phyloP scores from a whole-genome alignment of 2,329 filamentous ascomycete genomes.

The Zymoseptoria passerinii region DNA sequence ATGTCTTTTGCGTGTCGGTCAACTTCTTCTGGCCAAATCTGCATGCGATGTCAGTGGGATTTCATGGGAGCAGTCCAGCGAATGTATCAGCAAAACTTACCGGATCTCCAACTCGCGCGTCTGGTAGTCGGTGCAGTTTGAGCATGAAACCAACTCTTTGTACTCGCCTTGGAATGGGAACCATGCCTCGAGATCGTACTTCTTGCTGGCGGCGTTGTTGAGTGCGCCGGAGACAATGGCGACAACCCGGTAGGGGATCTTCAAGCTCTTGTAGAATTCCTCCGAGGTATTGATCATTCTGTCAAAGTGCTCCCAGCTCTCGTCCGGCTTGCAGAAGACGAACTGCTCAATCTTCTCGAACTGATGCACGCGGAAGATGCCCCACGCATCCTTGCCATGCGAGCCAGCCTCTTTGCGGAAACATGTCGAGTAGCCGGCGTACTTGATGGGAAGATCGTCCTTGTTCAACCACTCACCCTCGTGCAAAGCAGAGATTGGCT shows the following conservation, averaged over 20 bases:
- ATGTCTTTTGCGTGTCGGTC: constrained; percentile 79
- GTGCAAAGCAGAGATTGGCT: constrained; percentile 81
- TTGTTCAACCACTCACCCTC: constrained; percentile 86
- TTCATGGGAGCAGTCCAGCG: neutral
- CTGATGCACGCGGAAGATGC: constrained; percentile 95
- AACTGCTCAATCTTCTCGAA: constrained; percentile 93
- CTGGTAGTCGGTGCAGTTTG: constrained; percentile 98
- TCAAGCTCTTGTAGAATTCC: constrained; percentile 87
- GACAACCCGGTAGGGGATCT: constrained; percentile 83
- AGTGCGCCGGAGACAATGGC: constrained; percentile 93
- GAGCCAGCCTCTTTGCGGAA: constrained; percentile 93
- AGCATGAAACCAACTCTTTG: constrained; percentile 95
- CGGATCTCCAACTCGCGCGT: constrained; percentile 87
- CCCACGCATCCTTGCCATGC: constrained; percentile 91
- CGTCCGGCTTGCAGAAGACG: constrained; percentile 71
- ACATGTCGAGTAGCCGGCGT: constrained; percentile 81
- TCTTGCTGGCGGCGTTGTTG: constrained; percentile 84
- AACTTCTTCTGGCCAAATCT: constrained; percentile 74
- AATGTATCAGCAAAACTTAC: constrained; percentile 4
- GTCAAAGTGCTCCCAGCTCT: constrained; percentile 89
- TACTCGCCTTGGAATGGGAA: constrained; percentile 95
- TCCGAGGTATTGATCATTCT: constrained; percentile 86
- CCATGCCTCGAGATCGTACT: constrained; percentile 93
- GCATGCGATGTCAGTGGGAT: neutral
- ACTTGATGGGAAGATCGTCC: constrained; percentile 82